phyloP scores from a whole-genome alignment of 345 rosid species.

The Eucalyptus tenuipes region DNA sequence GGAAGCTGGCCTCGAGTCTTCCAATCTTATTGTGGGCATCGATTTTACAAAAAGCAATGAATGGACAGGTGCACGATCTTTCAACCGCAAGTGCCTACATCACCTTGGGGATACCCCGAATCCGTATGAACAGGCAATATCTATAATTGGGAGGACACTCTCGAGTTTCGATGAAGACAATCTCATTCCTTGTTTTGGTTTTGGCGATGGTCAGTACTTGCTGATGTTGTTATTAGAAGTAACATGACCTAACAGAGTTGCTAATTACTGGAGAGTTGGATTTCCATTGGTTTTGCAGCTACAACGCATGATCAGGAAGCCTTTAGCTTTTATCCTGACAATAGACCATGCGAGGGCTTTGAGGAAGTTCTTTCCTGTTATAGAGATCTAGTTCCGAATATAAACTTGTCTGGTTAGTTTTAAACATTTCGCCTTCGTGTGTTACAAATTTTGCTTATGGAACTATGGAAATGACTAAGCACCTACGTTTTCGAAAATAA shows the following conservation, averaged over 20 bases:
- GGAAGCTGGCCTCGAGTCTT: conserved; percentile 67
- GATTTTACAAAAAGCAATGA: conserved; percentile 74
- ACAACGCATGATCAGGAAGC: conserved; percentile 40
- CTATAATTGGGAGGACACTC: conserved; percentile 39
- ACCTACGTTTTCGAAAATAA: neutral
- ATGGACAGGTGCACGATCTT: conserved; percentile 55
- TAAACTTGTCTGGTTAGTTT: conserved; percentile 24
- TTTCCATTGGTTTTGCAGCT: conserved; percentile 10
- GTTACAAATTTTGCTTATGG: neutral
- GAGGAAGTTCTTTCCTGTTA: conserved; percentile 34
- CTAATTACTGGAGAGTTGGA: neutral
- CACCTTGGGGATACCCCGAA: conserved; percentile 20
- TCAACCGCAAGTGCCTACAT: conserved; percentile 23
- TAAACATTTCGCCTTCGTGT: neutral
- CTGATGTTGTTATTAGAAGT: neutral
- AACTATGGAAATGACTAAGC: neutral
- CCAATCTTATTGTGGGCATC: conserved; percentile 61
- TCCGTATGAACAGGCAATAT: conserved; percentile 43
- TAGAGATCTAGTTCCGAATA: conserved; percentile 31
- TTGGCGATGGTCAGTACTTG: conserved; percentile 33
- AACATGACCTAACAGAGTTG: neutral
- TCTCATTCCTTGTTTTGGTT: conserved; percentile 40
- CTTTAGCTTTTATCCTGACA: conserved; percentile 31
- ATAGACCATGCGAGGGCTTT: conserved; percentile 26
- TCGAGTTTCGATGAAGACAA: conserved; percentile 42